Base-by-base conservation (phyloP, 768 basidiomycete species). In the Lactarius hengduanensis region DNA sequence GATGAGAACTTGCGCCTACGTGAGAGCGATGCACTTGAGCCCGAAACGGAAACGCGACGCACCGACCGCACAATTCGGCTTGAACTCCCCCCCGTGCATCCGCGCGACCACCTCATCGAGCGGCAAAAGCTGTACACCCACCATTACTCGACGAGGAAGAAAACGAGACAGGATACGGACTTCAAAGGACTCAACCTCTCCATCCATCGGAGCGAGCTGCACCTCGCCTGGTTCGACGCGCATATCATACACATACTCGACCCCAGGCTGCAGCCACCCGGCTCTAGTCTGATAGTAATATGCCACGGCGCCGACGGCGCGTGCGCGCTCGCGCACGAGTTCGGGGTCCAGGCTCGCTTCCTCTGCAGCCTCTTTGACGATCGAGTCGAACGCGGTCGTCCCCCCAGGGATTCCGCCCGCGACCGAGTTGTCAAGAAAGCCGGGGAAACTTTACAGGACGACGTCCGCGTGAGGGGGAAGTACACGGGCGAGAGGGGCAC, bases 161-260 rank as follows among this genome's bases (percentile, higher is more conserved):
- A 30, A 18, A 30, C 3, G 60, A 18, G 59, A 58, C 13, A 50
- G 56, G 3, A 15, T 10, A 72, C 82, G 61, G 63, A 94, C 95
- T 79, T 94, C 86, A 71, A 99, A 99, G 1, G 84, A 88, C 74
- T 97, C 95, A 2, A 97, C 97, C 74, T 99, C 97, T 30, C 93
- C 95, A 70, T 99, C 97, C 26, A 85, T 80, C 0, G 95, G 93
- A 60, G 81, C 81, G 8, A 92, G 93, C 69, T 90, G 75, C 20
- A 82, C 85, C 73, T 74, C 68, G 38, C 76, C 77, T 6, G 78
- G 68, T 0, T 93, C 94, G 26, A 97, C 82, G 57, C 77, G 76
- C 57, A 98, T 79, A 71, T 98, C 94, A 72, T 94, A 98, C 28
- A 90, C 79, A 73, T 92, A 92, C 89, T 96, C 84, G 36, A 96